phyloP scores from a whole-genome alignment of 805 yeast genomes.

The Kockiozyma suomiensis region DNA sequence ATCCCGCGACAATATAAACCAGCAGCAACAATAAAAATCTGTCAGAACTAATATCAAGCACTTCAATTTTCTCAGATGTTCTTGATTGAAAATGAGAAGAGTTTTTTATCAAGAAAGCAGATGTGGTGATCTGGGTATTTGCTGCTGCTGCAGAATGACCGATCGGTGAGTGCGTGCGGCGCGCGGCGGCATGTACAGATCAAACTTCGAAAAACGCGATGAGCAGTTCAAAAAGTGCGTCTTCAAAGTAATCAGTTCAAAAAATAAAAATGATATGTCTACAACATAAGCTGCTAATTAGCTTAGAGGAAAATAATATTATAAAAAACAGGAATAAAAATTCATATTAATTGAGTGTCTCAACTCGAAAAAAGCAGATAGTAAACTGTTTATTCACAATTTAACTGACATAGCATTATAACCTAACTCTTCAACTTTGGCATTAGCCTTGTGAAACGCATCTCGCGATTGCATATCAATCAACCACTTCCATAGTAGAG shows the following conservation, averaged over 20 bases:
- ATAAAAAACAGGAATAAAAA: not conserved
- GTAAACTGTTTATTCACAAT: too few species aligned
- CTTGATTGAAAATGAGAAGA: not conserved
- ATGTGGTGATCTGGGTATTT: not conserved
- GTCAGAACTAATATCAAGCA: not conserved
- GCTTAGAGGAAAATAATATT: too few species aligned
- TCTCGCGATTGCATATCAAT: slow-evolving; percentile 37
- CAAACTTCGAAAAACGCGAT: not conserved
- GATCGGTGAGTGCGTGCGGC: not conserved
- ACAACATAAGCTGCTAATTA: too few species aligned
- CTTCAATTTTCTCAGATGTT: too few species aligned
- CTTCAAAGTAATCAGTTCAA: too few species aligned
- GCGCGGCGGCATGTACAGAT: not conserved
- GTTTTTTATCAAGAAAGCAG: not conserved
- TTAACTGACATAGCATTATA: not conserved
- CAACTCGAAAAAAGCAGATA: too few species aligned
- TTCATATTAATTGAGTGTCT: too few species aligned
- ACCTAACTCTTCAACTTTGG: slow-evolving; percentile 12
- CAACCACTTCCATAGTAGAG: slow-evolving; percentile 37
- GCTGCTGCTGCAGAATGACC: not conserved
- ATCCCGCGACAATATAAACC: not conserved
- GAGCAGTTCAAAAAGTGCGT: too few species aligned
- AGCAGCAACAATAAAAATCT: not conserved
- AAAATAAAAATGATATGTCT: too few species aligned
- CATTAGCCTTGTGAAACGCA: slow-evolving; percentile 35